Evolutionary conservation across 2,329 filamentous ascomycete species (phyloP).

Genomic region (Magnaporthiopsis incrustans): DNA sequence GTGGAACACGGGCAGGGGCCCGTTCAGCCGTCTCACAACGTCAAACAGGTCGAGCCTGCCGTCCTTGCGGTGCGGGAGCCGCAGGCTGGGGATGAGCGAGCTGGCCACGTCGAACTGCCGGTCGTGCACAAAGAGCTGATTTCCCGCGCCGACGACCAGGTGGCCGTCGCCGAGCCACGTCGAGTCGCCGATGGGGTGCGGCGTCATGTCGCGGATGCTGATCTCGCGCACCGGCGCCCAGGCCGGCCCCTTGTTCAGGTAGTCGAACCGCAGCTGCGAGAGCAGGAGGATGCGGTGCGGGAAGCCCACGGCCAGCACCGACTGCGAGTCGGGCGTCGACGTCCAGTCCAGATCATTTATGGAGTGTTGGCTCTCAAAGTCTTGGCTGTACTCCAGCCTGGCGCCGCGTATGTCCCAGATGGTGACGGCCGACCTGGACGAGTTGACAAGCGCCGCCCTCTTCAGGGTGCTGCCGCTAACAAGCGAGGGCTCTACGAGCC

Average conservation of each 20-base stretch:
- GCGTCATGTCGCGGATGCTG: slow-evolving; percentile 69
- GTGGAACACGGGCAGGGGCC: slow-evolving; percentile 82
- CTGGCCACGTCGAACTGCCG: slow-evolving; percentile 61
- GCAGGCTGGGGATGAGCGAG: slow-evolving; percentile 45
- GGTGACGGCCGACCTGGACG: slow-evolving; percentile 63
- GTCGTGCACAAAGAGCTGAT: slow-evolving; percentile 81
- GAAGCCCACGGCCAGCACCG: slow-evolving; percentile 86
- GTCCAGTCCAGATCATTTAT: slow-evolving; percentile 92
- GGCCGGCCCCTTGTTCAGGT: slow-evolving; percentile 78
- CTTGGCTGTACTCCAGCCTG: slow-evolving; percentile 72
- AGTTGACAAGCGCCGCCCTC: slow-evolving; percentile 77
- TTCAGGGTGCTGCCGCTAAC: slow-evolving; percentile 81
- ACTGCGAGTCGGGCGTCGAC: slow-evolving; percentile 80
- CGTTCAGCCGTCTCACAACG: slow-evolving; percentile 75
- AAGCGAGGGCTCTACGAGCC: slow-evolving; percentile 62
- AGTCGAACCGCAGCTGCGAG: slow-evolving; percentile 85
- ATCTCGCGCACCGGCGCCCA: slow-evolving; percentile 84
- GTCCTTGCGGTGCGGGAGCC: slow-evolving; percentile 38
- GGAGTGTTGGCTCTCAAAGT: slow-evolving; percentile 62
- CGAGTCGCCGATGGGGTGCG: slow-evolving; percentile 86
- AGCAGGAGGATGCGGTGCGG: slow-evolving; percentile 76
- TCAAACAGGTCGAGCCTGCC: slow-evolving; percentile 63
- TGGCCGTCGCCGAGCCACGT: slow-evolving; percentile 84
- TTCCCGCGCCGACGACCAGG: slow-evolving; percentile 80
- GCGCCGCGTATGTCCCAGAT: slow-evolving; percentile 86